Evolutionary conservation across 2,329 filamentous ascomycete species (phyloP).

Genomic region (Verticillium zaregamsianum): DNA sequence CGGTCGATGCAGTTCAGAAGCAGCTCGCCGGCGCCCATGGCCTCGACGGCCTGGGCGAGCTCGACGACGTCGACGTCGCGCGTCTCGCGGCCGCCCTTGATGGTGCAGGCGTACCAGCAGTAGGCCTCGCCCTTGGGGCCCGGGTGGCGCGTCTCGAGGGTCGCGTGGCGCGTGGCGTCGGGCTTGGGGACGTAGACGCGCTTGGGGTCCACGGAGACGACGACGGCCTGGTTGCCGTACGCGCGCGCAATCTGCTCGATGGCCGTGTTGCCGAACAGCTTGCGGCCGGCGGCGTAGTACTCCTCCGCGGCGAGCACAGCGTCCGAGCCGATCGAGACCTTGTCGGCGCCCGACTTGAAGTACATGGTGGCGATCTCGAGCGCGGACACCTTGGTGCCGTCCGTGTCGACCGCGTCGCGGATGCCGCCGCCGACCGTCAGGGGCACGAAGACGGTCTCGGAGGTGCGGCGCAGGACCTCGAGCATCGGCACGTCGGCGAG

Average conservation of each 20-base stretch:
- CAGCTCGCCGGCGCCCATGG: constrained; percentile 93
- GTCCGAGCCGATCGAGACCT: constrained; percentile 94
- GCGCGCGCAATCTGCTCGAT: constrained; percentile 93
- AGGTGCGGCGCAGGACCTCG: constrained; percentile 81
- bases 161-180: constrained; percentile 68
- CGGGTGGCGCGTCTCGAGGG: constrained; percentile 63
- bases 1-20: constrained; percentile 97
- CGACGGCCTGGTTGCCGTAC: constrained; percentile 95
- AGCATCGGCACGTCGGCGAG: constrained; percentile 93
- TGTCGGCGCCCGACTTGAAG: constrained; percentile 95
- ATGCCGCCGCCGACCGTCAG: constrained; percentile 95
- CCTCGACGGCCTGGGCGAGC: constrained; percentile 83
- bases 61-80: constrained; percentile 90
- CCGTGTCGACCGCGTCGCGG: constrained; percentile 83
- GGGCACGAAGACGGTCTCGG: constrained; percentile 90
- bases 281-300: constrained; percentile 69
- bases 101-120: constrained; percentile 98
- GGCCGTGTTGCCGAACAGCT: constrained; percentile 74
- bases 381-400: constrained; percentile 81
- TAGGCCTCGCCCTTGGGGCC: constrained; percentile 73
- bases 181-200: constrained; percentile 77
- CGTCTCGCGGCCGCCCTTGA: constrained; percentile 93
- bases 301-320: constrained; percentile 90
- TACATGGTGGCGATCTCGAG: constrained; percentile 94
- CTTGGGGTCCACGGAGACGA: constrained; percentile 92